Base-by-base conservation (phyloP, 352 stramenopile species). In the Blastocystis sp. region DNA sequence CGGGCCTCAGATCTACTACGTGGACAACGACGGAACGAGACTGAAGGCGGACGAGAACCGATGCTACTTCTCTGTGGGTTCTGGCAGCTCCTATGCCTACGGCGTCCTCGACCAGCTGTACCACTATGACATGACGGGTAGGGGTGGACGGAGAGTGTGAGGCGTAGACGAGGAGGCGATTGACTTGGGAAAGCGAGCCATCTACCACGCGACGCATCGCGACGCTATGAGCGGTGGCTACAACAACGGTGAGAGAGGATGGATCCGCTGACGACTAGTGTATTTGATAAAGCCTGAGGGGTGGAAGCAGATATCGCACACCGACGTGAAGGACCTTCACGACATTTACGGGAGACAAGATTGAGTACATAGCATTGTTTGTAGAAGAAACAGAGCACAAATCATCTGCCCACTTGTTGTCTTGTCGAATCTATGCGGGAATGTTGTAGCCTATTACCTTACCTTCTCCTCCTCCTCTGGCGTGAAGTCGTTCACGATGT, bases 381-480 rank as follows among this genome's bases (percentile, higher is more conserved):
- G 19, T 67, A n/a, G 45, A 67, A 50, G 21, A 80, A 89, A 66
- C 16, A 79, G 3, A 78, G 16, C 12, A 89, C 65, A 89, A 29
- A 29, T 99, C 97, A 93, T 99, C 97, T 91, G 96, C 98, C 97
- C 97, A 99, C 93, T 99, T 99, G 94, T 99, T 99, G 92, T 99
- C 97, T 92, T 99, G 97, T 41, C 97, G 95, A 61, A 89, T 80
- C 79, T 89, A 89, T 51, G 33, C 29, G 26, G n/a, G 19, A 13
- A 70, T 31, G 35, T 19, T 0, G 3, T 45, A 3, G 13, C 0
- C 16, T n/a, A 69, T 9, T 16, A 21, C 21, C 0, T 6, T 61
- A 99, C 98, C 93, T 98, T 96, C 35, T 95, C 96, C 93, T 99
- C 97, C 91, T 99, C 97, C 91, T 99, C 97, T 0, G 97, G 97